Conservation (phyloP, 352 stramenopile genomes). For the Blastocystis sp. region DNA sequence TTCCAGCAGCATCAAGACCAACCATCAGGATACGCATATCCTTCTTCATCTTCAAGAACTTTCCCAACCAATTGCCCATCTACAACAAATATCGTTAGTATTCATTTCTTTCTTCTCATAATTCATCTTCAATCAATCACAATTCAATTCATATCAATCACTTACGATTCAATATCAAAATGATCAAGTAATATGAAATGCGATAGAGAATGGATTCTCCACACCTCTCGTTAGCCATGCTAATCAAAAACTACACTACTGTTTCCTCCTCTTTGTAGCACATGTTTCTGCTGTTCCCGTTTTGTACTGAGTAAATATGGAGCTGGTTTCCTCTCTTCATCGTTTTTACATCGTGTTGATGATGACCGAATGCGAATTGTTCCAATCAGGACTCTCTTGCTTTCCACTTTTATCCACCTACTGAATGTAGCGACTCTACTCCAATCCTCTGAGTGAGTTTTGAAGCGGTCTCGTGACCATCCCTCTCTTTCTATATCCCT, state of each 20-base stretch:
- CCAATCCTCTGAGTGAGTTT: too few species aligned
- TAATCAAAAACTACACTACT: not conserved
- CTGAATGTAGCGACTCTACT: too few species aligned
- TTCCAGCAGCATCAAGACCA: slow-evolving; percentile 84
- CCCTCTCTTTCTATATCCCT: not conserved
- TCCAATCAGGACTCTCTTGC: too few species aligned
- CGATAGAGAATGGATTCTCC: slow-evolving; percentile 40
- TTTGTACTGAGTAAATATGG: too few species aligned
- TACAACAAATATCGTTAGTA: slow-evolving; percentile 18
- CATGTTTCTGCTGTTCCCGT: too few species aligned
- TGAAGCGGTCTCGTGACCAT: too few species aligned
- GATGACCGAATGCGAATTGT: too few species aligned
- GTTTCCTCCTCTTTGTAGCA: not conserved
- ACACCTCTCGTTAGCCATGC: slow-evolving; percentile 16
- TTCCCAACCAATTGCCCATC: slow-evolving; percentile 49
- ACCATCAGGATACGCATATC: slow-evolving; percentile 82
- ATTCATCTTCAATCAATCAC: too few species aligned
- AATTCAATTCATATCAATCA: slow-evolving; percentile 7
- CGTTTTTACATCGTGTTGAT: too few species aligned
- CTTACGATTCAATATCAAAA: slow-evolving; percentile 9
- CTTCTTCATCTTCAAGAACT: slow-evolving; percentile 65
- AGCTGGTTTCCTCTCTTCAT: too few species aligned
- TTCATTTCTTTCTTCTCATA: too few species aligned
- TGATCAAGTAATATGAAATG: slow-evolving; percentile 29
- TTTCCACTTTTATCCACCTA: too few species aligned